Base-by-base conservation (phyloP, 495 filamentous ascomycete species). In the Durotheca rogersii region DNA sequence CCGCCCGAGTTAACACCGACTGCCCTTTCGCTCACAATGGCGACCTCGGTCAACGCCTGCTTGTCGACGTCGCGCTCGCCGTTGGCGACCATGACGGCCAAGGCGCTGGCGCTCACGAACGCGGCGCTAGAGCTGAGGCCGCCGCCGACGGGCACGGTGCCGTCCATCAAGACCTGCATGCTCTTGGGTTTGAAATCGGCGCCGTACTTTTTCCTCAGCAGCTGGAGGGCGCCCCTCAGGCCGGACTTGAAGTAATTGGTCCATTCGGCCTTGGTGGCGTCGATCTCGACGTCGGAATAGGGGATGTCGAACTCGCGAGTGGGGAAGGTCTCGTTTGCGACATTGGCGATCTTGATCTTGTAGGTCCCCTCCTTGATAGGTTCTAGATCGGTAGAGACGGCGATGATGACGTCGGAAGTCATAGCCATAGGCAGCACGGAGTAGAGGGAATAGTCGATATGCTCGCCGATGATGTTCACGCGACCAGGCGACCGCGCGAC, bases 381-480 rank as follows among this genome's bases (percentile, higher is more conserved):
- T 10, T 68, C 69, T 0, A 79, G 67, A 52, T 78, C 66, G 31
- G 81, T 78, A 34, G 85, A 85, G 32, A 96, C 88, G 39, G 92
- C 93, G 48, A 98, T 78, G 32, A 98, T 79, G 44, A 90, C 82
- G 66, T 98, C 93, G 38, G 89, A 87, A 12, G 84, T 89, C 55
- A 96, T 87, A 44, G 91, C 93, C 81, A 96, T 97, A 41, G 93
- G 93, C 12, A 98, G 76, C 37, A 96, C 92, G 64, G 92, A 83
- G 74, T 96, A 98, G 27, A 97, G 82, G 14, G 89, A 94, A 70
- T 98, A 98, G 76, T 98, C 93, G 62, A 98, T 96, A 72, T 98
- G 93, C 76, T 98, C 93, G 65, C 93, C 93, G 60, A 98, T 96
- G 66, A 98, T 93, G 75, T 97, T 97, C 51, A 98, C 93, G 47